Conservation (phyloP, 345 rosid species). For the Diplotaxis tenuifolia region DNA sequence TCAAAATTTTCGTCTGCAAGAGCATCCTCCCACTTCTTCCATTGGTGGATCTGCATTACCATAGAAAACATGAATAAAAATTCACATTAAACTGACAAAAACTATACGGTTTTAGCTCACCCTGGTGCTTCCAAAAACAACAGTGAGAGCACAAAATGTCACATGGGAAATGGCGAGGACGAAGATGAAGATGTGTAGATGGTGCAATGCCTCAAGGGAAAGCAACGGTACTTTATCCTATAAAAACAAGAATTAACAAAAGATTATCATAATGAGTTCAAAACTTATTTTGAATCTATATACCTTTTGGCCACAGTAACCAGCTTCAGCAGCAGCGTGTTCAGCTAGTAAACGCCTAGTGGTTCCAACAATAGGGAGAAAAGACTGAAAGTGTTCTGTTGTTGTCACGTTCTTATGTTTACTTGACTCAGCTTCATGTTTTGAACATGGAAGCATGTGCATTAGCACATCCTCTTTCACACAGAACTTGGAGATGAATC, state of each 20-base stretch:
- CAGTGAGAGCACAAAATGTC: constrained; percentile 53
- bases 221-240: constrained; percentile 60
- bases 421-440: constrained; percentile 2
- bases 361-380: constrained; percentile 34
- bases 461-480: constrained; percentile 31
- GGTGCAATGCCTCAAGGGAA: constrained; percentile 64
- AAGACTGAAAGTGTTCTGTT: constrained; percentile 49
- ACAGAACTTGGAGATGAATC: constrained; percentile 45
- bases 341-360: constrained; percentile 60
- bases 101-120: constrained; percentile 34
- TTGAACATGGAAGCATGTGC: constrained; percentile 49
- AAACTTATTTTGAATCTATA: neutral
- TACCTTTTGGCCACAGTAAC: constrained; percentile 63
- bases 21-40: constrained; percentile 82
- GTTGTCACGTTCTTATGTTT: constrained; percentile 35
- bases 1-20: constrained; percentile 43
- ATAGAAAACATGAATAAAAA: constrained; percentile 9
- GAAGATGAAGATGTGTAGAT: constrained; percentile 70
- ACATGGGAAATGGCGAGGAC: constrained; percentile 71
- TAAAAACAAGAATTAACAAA: neutral
- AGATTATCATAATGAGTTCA: neutral
- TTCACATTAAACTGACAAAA: neutral
- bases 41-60: constrained; percentile 60
- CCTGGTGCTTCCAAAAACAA: constrained; percentile 55
- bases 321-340: constrained; percentile 37